phyloP scores from a whole-genome alignment of 2,329 filamentous ascomycete genomes.

The Hirsutella thompsonii region DNA sequence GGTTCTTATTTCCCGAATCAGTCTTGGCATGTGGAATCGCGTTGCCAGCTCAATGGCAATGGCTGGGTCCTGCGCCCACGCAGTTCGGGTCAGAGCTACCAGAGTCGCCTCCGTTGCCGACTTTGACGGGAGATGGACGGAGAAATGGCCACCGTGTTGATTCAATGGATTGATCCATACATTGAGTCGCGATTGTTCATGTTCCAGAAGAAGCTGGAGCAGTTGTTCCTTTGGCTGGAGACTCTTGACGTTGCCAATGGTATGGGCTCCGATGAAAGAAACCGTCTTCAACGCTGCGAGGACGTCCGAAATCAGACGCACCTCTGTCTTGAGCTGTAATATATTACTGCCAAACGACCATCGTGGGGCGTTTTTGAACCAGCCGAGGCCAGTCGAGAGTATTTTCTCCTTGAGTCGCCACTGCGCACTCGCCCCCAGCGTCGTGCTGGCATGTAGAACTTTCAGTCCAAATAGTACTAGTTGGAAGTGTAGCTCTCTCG shows the following conservation, averaged over 20 bases:
- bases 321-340: conserved; percentile 86
- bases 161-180: conserved; percentile 85
- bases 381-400: conserved; percentile 71
- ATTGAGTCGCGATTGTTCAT: conserved; percentile 67
- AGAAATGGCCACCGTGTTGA: conserved; percentile 30
- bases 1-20: conserved; percentile 66
- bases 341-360: conserved; percentile 97
- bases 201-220: conserved; percentile 67
- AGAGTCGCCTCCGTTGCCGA: conserved; percentile 31
- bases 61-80: conserved; percentile 75
- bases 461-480: conserved; percentile 72
- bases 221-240: conserved; percentile 72
- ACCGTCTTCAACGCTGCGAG: conserved; percentile 52
- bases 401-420: conserved; percentile 85
- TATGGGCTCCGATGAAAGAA: conserved; percentile 41
- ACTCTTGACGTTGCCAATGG: conserved; percentile 44
- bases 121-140: conserved; percentile 27
- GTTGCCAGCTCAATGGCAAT: conserved; percentile 76
- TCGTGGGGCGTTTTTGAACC: conserved; percentile 72
- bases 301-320: conserved; percentile 68
- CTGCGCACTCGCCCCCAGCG: conserved; percentile 47
- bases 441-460: conserved; percentile 61
- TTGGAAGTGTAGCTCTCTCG: conserved; percentile 84
- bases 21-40: conserved; percentile 63
- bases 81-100: conserved; percentile 57